A percentile compares a stretch with the other conserved stretches of the same genome.
Conservation (phyloP, 1,284 basidiomycete genomes). For the Microbotryum saponariae region DNA sequence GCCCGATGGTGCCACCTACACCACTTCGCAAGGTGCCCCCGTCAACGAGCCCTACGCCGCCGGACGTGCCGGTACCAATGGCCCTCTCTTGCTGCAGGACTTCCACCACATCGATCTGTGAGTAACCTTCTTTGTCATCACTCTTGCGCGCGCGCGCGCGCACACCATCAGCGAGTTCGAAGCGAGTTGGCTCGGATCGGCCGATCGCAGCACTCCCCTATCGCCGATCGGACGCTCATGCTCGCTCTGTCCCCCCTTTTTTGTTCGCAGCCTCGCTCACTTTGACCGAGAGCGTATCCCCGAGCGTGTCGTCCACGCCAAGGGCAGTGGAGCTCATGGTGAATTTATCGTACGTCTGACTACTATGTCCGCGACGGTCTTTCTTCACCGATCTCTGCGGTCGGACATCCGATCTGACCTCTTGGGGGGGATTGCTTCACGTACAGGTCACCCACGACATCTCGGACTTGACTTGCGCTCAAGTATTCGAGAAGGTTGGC, state of each 20-base stretch:
- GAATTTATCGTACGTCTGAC: slow-evolving; percentile 53
- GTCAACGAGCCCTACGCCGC: slow-evolving; percentile 47
- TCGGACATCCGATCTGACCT: no score
- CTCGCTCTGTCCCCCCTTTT: background rate
- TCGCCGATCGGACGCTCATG: background rate
- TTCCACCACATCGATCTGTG: slow-evolving; percentile 55
- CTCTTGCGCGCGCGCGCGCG: background rate
- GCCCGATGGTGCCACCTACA: slow-evolving; percentile 59
- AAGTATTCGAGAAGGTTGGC: slow-evolving; percentile 62
- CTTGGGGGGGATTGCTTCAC: no score
- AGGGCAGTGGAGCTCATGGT: slow-evolving; percentile 85
- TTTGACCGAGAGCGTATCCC: slow-evolving; percentile 92
- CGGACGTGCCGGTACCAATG: slow-evolving; percentile 64
- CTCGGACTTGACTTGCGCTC: slow-evolving; percentile 66
- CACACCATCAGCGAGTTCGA: background rate
- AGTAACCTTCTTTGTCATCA: slow-evolving; percentile 9
- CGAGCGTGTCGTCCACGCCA: slow-evolving; percentile 84
- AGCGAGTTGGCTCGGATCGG: no score
- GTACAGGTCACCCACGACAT: slow-evolving; percentile 59
- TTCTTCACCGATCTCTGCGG: background rate
- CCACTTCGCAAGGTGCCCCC: slow-evolving; percentile 72
- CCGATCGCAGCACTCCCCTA: slow-evolving; percentile 5
- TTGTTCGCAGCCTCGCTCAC: slow-evolving; percentile 75
- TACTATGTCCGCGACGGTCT: background rate
- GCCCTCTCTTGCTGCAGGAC: slow-evolving; percentile 81